phyloP scores from a whole-genome alignment of 202 grass and related monocot genomes.

The Cymbopogon flexuosus region DNA sequence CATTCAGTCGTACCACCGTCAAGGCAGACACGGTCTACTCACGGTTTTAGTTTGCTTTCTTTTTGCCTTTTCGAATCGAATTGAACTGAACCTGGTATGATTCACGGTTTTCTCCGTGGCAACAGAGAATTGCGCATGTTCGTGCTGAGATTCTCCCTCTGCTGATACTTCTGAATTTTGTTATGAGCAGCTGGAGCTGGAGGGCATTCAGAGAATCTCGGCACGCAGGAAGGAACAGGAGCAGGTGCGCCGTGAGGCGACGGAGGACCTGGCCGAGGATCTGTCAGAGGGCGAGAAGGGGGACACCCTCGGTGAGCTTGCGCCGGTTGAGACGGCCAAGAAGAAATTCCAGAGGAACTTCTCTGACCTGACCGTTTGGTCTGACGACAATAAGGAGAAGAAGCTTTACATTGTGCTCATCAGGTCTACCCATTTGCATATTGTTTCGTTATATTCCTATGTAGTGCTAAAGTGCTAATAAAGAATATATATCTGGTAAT shows the following conservation, averaged over 20 bases:
- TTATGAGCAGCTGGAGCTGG: slow-evolving; percentile 60
- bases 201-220: slow-evolving; percentile 64
- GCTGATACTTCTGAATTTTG: neutral
- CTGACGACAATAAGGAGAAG: slow-evolving; percentile 79
- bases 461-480: neutral
- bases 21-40: too few relatives aligned
- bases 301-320: slow-evolving; percentile 56
- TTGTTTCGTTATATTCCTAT: neutral
- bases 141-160: neutral
- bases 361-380: slow-evolving; percentile 68
- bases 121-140: neutral
- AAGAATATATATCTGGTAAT: neutral
- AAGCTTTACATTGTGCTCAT: slow-evolving; percentile 90
- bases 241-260: slow-evolving; percentile 59
- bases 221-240: slow-evolving; percentile 67
- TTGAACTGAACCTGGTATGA: neutral
- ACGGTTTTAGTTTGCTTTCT: slow-evolving; percentile 16
- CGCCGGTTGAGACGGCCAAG: slow-evolving; percentile 32
- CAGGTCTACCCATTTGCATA: slow-evolving; percentile 32
- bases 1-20: too few relatives aligned
- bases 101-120: neutral
- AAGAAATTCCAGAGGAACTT: slow-evolving; percentile 75
- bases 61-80: neutral
- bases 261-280: slow-evolving; percentile 79
- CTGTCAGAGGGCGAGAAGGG: slow-evolving; percentile 76